A percentile compares a stretch with the other conserved stretches of the same genome.
Evolutionary conservation across 2,329 filamentous ascomycete species (phyloP).

Genomic region (Penicillium crustosum): DNA sequence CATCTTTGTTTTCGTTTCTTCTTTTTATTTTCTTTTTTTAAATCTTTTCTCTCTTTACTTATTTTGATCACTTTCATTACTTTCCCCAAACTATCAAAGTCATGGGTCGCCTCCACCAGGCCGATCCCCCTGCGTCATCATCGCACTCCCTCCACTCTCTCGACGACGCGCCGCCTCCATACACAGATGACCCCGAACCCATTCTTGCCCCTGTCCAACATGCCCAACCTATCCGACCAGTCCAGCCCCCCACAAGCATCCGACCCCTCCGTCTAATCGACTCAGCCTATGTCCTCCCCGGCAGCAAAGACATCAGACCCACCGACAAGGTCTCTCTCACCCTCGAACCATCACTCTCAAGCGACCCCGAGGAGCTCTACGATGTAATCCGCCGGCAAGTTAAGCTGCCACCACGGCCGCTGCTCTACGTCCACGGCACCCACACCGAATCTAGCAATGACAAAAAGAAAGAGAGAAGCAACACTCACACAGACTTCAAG

Average conservation of each 20-base stretch:
- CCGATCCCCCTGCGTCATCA: constrained; percentile 15
- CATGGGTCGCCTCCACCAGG: constrained; percentile 16
- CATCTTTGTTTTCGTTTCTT: not conserved
- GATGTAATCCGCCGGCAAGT: constrained; percentile 18
- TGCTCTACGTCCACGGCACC: constrained; percentile 17
- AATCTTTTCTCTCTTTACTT: not conserved
- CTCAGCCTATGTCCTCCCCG: constrained; percentile 22
- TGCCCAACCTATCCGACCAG: not conserved
- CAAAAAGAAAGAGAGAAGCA: constrained; percentile 13
- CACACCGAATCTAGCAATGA: constrained; percentile 18
- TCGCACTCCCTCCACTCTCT: constrained; percentile 22
- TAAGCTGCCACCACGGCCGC: constrained; percentile 22
- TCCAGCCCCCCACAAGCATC: not conserved
- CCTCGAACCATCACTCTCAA: constrained; percentile 17
- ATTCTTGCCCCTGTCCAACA: not conserved
- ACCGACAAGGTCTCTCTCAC: constrained; percentile 13
- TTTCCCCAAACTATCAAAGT: not conserved
- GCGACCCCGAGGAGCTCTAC: constrained; percentile 16
- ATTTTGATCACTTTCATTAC: not conserved
- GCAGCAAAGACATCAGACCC: constrained; percentile 4
- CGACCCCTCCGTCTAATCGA: constrained; percentile 18
- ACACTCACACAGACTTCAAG: constrained; percentile 18
- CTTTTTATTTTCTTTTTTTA: not conserved
- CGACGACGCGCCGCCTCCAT: constrained; percentile 22
- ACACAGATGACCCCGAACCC: constrained; percentile 21